A percentile compares a stretch with the other conserved stretches of the same genome.
phyloP scores from a whole-genome alignment of 345 rosid species.

The Pugionium dolabratum region DNA sequence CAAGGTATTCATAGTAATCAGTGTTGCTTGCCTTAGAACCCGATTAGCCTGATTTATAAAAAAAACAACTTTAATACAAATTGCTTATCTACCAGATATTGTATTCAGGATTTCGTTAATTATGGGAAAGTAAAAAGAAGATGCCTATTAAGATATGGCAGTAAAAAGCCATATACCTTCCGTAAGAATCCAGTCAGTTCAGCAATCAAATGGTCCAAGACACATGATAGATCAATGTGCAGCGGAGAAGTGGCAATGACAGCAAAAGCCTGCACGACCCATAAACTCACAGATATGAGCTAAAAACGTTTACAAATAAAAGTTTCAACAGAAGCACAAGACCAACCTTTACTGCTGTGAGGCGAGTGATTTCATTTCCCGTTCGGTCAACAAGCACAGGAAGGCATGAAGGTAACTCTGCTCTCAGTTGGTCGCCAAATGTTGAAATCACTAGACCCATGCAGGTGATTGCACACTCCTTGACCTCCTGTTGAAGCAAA shows the following conservation, averaged over 20 bases:
- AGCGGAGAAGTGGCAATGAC: constrained; percentile 93
- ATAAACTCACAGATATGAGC: constrained; percentile 27
- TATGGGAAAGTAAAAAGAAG: constrained; percentile 10
- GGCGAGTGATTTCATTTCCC: constrained; percentile 99
- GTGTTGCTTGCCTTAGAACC: constrained; percentile 88
- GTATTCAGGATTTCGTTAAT: not conserved
- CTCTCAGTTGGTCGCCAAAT: constrained; percentile 84
- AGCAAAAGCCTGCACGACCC: constrained; percentile 74
- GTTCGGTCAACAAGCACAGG: constrained; percentile 98
- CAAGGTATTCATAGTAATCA: constrained; percentile 85
- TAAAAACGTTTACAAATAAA: not conserved
- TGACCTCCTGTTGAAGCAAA: constrained; percentile 75
- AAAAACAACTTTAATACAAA: constrained; percentile 22
- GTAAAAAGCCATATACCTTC: constrained; percentile 53
- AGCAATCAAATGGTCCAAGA: constrained; percentile 78
- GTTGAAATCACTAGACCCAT: constrained; percentile 98
- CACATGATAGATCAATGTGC: constrained; percentile 79
- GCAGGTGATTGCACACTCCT: constrained; percentile 98
- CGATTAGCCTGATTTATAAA: constrained; percentile 78
- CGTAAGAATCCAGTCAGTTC: constrained; percentile 94
- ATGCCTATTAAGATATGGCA: not conserved
- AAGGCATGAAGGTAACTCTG: constrained; percentile 77
- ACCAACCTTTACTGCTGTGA: constrained; percentile 96
- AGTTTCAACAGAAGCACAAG: not conserved
- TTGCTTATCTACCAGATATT: constrained; percentile 1